phyloP scores from a whole-genome alignment of 306 rosid species.

The Cucumis sativus region DNA sequence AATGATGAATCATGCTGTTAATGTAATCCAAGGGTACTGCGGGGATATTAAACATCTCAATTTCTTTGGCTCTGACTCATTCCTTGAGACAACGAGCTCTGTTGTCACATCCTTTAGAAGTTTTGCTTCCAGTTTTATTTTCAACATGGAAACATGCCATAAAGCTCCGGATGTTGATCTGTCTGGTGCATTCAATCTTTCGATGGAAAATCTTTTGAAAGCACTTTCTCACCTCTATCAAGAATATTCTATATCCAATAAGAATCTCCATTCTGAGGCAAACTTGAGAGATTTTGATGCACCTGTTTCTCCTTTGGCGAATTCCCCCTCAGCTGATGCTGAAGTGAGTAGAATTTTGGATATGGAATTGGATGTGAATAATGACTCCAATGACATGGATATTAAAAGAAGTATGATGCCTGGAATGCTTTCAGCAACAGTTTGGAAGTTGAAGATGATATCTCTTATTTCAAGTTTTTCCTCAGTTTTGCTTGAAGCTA shows the following conservation, averaged over 20 bases:
- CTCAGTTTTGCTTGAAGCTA: constrained; percentile 36
- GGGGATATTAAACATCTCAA: constrained; percentile 23
- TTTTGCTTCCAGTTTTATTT: constrained; percentile 57
- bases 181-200: constrained; percentile 34
- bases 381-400: constrained; percentile 56
- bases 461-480: constrained; percentile 53
- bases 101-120: constrained; percentile 39
- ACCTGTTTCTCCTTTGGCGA: constrained; percentile 19
- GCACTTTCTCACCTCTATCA: constrained; percentile 49
- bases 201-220: constrained; percentile 49
- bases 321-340: constrained; percentile 22
- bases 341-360: constrained; percentile 60
- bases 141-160: constrained; percentile 28
- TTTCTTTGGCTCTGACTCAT: constrained; percentile 38
- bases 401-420: constrained; percentile 22
- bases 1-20: constrained; percentile 42
- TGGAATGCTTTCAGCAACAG: constrained; percentile 29
- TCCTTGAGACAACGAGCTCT: constrained; percentile 29
- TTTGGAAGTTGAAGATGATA: constrained; percentile 64
- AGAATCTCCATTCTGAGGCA: constrained; percentile 29
- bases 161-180: constrained; percentile 26
- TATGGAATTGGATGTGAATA: constrained; percentile 64
- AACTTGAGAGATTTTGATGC: constrained; percentile 26
- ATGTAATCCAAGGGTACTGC: constrained; percentile 35
- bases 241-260: constrained; percentile 36